Base-by-base conservation (phyloP, 129 eudicot genomes). In the Flaveria robusta region DNA sequence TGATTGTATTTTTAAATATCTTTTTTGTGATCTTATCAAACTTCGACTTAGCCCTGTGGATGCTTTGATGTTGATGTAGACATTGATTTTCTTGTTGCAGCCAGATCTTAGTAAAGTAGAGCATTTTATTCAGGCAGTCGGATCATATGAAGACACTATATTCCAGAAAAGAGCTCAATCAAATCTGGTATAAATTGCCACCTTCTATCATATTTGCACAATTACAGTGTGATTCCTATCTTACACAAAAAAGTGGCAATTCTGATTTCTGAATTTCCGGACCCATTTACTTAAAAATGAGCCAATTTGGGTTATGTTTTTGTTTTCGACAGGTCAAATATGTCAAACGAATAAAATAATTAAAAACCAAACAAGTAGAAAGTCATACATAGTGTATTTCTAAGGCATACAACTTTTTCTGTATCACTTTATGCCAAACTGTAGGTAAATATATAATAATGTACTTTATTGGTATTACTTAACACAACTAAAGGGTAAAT, bases 51-150 rank as follows among this genome's bases (percentile, higher is more conserved):
- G 22, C 58, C 20, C 16, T 13, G 26, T 22, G 29, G 41, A 65
- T 81, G 39, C 23, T 41, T 31, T 87, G 47, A 70, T 74, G 46
- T 52, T n/a, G 69, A 64, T 22, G 0, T 31, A 16, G 37, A 59
- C 26, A 51, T 9, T 43, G 39, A 60, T 42, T n/a, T 55, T 83
- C n/a, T 60, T 74, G 76, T 78, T 39, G 67, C 89, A 94, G 98
- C 93, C 93, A 68, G 82, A 91, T 72, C 80, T 94, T 71, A 64
- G 80, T 77, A 88, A 85, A 78, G 97, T 94, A 77, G 98, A 94
- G 70, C 91, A 81, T 47, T 94, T 91, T 71, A 94, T 94, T 70
- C 98, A 94, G 85, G 98, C 97, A 76, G 93, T 91, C 55, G 98
- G 98, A 71, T 78, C 91, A 41, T 89, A 85, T 66, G 98, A 94